phyloP scores from a whole-genome alignment of 495 filamentous ascomycete genomes.

The Diplogelasinospora grovesii region DNA sequence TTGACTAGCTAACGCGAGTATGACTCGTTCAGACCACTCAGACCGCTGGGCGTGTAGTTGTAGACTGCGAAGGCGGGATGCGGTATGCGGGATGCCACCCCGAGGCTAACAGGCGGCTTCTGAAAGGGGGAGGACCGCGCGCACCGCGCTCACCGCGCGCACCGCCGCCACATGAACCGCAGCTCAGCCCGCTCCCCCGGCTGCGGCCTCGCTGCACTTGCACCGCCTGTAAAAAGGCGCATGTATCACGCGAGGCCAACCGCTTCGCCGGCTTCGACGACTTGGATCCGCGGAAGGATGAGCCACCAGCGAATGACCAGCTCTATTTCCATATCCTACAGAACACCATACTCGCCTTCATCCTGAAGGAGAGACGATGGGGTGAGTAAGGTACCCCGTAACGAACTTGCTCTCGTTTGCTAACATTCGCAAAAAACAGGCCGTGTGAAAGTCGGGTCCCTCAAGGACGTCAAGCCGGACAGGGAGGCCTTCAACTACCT shows the following conservation, averaged over 20 bases:
- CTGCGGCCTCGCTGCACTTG: constrained; percentile 27
- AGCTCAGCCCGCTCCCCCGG: constrained; percentile 28
- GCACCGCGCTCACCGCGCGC: too few species aligned
- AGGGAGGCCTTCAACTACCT: constrained; percentile 32
- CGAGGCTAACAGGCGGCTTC: too few species aligned
- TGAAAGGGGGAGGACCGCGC: too few species aligned
- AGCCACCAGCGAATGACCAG: constrained; percentile 19
- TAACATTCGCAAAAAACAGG: constrained; percentile 2
- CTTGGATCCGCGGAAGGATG: constrained; percentile 21
- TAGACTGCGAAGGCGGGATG: constrained; percentile 30
- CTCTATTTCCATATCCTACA: constrained; percentile 28
- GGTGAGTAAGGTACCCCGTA: constrained; percentile 9
- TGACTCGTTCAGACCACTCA: too few species aligned
- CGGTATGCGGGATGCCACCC: too few species aligned
- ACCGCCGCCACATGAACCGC: too few species aligned
- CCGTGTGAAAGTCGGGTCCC: constrained; percentile 12
- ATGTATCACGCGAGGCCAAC: constrained; percentile 9
- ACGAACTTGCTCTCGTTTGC: background rate
- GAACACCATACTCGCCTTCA: constrained; percentile 30
- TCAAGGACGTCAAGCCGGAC: constrained; percentile 18
- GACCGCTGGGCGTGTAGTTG: constrained; percentile 31
- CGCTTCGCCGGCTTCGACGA: constrained; percentile 30
- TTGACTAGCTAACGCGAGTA: background rate
- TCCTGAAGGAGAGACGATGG: constrained; percentile 34
- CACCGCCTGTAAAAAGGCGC: constrained; percentile 13